These are phyloP conservation scores for Candida sp. DNA, from an alignment of 1,139 yeast species.

Conservation along the genomic window DNA sequence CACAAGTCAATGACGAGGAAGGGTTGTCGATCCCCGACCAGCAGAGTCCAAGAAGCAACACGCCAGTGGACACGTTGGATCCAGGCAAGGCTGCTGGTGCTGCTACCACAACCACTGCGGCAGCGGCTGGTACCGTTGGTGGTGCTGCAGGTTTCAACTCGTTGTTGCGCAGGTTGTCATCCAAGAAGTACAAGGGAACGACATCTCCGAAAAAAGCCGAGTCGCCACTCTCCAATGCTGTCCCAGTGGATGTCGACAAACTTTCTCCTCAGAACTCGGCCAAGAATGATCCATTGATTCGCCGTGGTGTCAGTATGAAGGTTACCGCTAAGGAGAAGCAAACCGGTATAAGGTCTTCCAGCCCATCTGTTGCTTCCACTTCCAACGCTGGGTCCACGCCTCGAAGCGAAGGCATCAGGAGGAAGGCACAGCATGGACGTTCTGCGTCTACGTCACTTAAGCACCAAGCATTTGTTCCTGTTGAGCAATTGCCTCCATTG, in stretches of 20 bases:
- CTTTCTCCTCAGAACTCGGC: constrained; percentile 16
- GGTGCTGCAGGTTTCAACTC: constrained; percentile 38
- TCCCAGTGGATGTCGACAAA: constrained; percentile 5
- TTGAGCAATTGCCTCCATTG: constrained; percentile 53
- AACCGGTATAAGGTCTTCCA: constrained; percentile 22
- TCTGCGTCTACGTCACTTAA: constrained; percentile 28
- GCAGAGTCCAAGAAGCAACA: constrained; percentile 34
- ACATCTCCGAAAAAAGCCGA: constrained; percentile 19
- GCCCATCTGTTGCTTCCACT: background rate
- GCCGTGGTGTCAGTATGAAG: constrained; percentile 67
- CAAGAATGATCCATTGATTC: constrained; percentile 52
- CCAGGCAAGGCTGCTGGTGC: constrained; percentile 25
- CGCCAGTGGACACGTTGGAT: constrained; percentile 35
- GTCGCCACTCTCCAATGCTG: too few species aligned
- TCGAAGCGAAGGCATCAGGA: constrained; percentile 7
- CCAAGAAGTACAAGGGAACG: constrained; percentile 31
- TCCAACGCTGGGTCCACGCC: background rate
- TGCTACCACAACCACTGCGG: constrained; percentile 26
- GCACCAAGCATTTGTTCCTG: constrained; percentile 49
- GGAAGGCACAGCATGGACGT: constrained; percentile 25
- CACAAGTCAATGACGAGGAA: constrained; percentile 15
- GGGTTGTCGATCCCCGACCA: constrained; percentile 29
- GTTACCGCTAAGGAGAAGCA: constrained; percentile 60
- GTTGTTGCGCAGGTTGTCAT: constrained; percentile 42
- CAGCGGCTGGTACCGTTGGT: constrained; percentile 27